A percentile compares a stretch with the other conserved stretches of the same genome.
These are phyloP conservation scores for Trichoderma harzianum DNA, from an alignment of 2,329 filamentous ascomycete genomes.

Conservation along the genomic window DNA sequence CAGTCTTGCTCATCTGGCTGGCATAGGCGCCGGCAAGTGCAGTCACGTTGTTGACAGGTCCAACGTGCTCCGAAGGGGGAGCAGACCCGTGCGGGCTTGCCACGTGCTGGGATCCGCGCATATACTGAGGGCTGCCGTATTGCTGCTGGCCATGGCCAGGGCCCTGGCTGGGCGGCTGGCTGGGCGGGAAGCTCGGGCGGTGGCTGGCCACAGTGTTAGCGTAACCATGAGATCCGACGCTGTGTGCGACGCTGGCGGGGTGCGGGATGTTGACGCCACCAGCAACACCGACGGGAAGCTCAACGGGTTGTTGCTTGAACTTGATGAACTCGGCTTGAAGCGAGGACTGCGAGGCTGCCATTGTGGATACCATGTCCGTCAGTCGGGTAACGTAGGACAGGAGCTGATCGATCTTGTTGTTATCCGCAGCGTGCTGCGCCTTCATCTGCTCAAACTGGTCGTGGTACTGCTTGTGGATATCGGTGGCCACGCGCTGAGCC, in stretches of 20 bases:
- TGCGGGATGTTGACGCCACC: constrained; percentile 24
- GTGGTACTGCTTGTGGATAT: constrained; percentile 62
- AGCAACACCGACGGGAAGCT: constrained; percentile 36
- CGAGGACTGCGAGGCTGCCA: constrained; percentile 65
- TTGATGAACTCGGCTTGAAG: constrained; percentile 64
- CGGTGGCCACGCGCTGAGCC: constrained; percentile 63
- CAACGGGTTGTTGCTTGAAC: constrained; percentile 49
- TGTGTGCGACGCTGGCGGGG: constrained; percentile 23
- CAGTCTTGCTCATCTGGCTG: constrained; percentile 34
- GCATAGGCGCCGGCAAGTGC: constrained; percentile 36
- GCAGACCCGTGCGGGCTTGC: constrained; percentile 34
- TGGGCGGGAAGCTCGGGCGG: constrained; percentile 33
- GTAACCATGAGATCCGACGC: constrained; percentile 29
- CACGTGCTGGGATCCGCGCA: constrained; percentile 32
- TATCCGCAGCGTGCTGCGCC: constrained; percentile 48
- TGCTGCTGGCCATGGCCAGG: constrained; percentile 29
- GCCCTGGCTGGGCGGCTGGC: constrained; percentile 30
- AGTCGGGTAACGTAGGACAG: constrained; percentile 63
- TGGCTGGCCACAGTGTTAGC: constrained; percentile 30
- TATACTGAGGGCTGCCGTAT: constrained; percentile 38
- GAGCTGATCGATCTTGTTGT: constrained; percentile 70
- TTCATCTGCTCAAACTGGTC: constrained; percentile 51
- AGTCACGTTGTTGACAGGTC: constrained; percentile 31
- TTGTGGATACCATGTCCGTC: constrained; percentile 64
- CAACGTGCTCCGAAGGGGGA: constrained; percentile 34